A percentile compares a stretch with the other conserved stretches of the same genome.
phyloP scores from a whole-genome alignment of 75 land plant genomes.

The Azolla pinnata region DNA sequence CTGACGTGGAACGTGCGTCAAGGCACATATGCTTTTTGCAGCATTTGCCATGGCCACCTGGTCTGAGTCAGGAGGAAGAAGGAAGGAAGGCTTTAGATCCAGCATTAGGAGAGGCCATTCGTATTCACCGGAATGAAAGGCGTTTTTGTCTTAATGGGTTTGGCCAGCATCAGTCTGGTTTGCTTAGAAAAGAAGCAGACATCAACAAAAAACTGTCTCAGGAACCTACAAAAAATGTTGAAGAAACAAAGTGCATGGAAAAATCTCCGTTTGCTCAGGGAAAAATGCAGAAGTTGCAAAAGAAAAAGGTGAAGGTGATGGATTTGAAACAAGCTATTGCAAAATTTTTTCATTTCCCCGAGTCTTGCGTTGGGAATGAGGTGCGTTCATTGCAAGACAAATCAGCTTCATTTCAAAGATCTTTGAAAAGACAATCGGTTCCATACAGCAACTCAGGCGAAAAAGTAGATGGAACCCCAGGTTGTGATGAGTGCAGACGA shows the following conservation, averaged over 20 bases:
- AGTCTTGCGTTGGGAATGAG: constrained; percentile 7
- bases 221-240: too few relatives aligned
- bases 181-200: neutral
- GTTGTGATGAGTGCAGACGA: constrained; percentile 85
- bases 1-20: constrained; percentile 38
- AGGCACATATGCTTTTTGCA: constrained; percentile 61
- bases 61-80: constrained; percentile 41
- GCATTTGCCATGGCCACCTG: constrained; percentile 47
- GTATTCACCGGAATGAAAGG: constrained; percentile 69
- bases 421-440: constrained; percentile 28
- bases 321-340: constrained; percentile 59
- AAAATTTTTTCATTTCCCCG: constrained; percentile 46
- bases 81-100: constrained; percentile 24
- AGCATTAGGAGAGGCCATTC: constrained; percentile 29
- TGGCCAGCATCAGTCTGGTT: constrained; percentile 9
- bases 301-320: constrained; percentile 29
- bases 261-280: too few relatives aligned
- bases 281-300: constrained; percentile 9
- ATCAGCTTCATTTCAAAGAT: constrained; percentile 22
- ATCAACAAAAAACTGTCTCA: too few relatives aligned
- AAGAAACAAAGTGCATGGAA: too few relatives aligned
- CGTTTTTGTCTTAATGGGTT: constrained; percentile 50
- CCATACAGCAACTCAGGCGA: constrained; percentile 23
- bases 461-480: constrained; percentile 45
- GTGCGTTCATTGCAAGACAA: constrained; percentile 16